These are phyloP conservation scores for Heterobasidion annosum DNA, from an alignment of 1,284 basidiomycete genomes.

Conservation along the genomic window DNA sequence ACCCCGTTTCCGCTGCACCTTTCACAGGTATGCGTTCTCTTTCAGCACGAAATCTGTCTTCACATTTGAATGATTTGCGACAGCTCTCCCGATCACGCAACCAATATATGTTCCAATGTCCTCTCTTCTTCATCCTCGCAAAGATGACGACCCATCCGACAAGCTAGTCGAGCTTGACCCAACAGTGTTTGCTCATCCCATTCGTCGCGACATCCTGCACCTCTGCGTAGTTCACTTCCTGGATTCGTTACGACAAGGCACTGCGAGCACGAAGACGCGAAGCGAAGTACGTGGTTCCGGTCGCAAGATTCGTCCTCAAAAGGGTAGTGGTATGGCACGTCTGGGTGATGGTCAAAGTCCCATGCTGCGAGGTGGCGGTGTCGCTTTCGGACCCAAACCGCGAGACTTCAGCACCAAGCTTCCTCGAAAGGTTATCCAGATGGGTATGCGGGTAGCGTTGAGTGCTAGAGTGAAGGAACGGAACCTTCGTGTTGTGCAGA, in stretches of 20 bases:
- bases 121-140: conserved; percentile 39
- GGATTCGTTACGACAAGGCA: conserved; percentile 82
- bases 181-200: conserved; percentile 78
- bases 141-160: conserved; percentile 28
- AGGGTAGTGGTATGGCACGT: conserved; percentile 86
- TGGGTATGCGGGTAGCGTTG: conserved; percentile 89
- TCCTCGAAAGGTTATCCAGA: conserved; percentile 82
- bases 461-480: conserved; percentile 75
- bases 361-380: conserved; percentile 87
- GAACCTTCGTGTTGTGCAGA: conserved; percentile 67
- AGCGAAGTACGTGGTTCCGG: conserved; percentile 86
- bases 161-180: conserved; percentile 71
- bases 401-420: conserved; percentile 88
- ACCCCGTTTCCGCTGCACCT: background rate
- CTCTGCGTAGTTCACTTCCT: conserved; percentile 87
- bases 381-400: conserved; percentile 85
- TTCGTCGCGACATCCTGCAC: conserved; percentile 90
- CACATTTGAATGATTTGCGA: background rate
- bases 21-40: background rate
- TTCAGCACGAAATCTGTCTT: background rate
- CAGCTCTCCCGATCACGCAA: conserved; percentile 31
- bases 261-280: conserved; percentile 88
- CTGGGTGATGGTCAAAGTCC: conserved; percentile 86
- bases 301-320: conserved; percentile 84
- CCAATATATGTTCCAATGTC: conserved; percentile 56